phyloP scores from a whole-genome alignment of 208 protist genomes.

The Trypanosoma scelopori region DNA sequence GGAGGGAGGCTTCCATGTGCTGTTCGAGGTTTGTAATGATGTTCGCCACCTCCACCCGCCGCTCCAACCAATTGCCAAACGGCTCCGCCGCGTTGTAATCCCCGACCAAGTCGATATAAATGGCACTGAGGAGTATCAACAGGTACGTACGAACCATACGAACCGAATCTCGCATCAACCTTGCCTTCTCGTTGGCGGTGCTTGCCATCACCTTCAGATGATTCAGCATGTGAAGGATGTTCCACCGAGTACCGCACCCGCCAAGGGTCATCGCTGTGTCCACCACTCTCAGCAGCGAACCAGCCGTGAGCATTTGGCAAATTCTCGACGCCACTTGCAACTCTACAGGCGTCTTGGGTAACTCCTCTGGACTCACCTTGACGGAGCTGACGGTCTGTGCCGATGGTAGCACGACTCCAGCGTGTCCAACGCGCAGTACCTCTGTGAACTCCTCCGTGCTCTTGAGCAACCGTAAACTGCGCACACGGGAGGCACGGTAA shows the following conservation, averaged over 20 bases:
- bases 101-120: slow-evolving; percentile 74
- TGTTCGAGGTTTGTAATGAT: slow-evolving; percentile 74
- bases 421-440: slow-evolving; percentile 43
- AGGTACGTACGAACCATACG: slow-evolving; percentile 75
- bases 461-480: slow-evolving; percentile 48
- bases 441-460: slow-evolving; percentile 38
- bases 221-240: slow-evolving; percentile 78
- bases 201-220: slow-evolving; percentile 54
- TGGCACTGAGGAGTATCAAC: slow-evolving; percentile 73
- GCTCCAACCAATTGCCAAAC: slow-evolving; percentile 74
- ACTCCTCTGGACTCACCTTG: slow-evolving; percentile 32
- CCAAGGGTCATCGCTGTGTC: slow-evolving; percentile 67
- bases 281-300: slow-evolving; percentile 69
- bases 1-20: slow-evolving; percentile 62
- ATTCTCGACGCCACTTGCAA: slow-evolving; percentile 79
- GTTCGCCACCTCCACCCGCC: slow-evolving; percentile 68
- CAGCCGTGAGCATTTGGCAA: slow-evolving; percentile 85
- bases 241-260: slow-evolving; percentile 65
- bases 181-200: slow-evolving; percentile 50
- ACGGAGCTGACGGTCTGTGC: slow-evolving; percentile 43
- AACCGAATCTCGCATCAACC: slow-evolving; percentile 57
- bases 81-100: slow-evolving; percentile 34
- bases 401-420: slow-evolving; percentile 35
- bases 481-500: slow-evolving; percentile 49
- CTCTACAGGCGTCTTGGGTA: slow-evolving; percentile 63